Base-by-base conservation (phyloP, 305 asterid species). In the Fraxinus dipetala region DNA sequence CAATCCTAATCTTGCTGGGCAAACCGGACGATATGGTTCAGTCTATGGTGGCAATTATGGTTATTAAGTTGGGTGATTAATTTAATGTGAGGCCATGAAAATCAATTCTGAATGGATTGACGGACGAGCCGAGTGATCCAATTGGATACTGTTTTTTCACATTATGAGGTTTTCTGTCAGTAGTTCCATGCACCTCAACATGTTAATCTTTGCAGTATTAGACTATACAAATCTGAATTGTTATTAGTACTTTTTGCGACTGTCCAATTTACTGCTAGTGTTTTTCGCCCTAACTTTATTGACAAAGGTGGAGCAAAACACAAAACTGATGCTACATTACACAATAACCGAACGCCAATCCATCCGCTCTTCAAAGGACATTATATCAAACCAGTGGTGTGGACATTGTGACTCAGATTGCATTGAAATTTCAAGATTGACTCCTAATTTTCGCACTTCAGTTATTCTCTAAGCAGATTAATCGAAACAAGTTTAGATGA, bases 31-130 rank as follows among this genome's bases (percentile, higher is more conserved):
- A 14, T 95, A 95, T 51, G 92, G 94, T 85, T 88, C 95, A 2
- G 91, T 86, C 35, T 91, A 93, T 59, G 97, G 97, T 48, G 80
- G 89, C 82, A 91, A 85, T 79, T 95, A 95, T 77, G 99, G 99
- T 70, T 95, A 95, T 78, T 95, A 87, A 90, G 85, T 73, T 59
- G 67, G 67, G 28, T 18, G 20, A 78, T 34, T 20, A 45, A n/a
- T 20, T 6, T 20, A 22, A 22, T 54, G 79, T 6, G 63, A 76
- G 65, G 18, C n/a, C 7, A 43, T 45, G 56, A 45, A 28, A 35
- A 40, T 56, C 20, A 22, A 28, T 72, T 20, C 59, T 30, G 63
- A 67, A 79, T 48, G 69, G 76, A 72, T 56, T 84, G 75, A 43
- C 56, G 16, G 28, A 73, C 70, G 14, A 76, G 78, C 38, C 67